Evolutionary conservation across 2,329 filamentous ascomycete genomes (phyloP).

Genomic region (Cadophora gregata): DNA sequence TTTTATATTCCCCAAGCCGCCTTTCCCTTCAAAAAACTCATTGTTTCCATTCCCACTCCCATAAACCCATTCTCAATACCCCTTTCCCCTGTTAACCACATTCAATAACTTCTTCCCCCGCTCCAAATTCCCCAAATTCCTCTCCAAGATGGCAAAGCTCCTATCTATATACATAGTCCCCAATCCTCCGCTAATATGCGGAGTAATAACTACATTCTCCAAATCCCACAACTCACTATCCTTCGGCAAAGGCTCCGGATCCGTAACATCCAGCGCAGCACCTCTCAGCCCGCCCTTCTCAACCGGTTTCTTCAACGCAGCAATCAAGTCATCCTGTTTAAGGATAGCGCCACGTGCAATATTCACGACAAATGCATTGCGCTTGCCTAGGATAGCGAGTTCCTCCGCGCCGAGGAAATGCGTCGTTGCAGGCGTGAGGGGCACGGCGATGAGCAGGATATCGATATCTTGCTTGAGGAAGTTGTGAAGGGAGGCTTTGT

Average conservation of each 20-base stretch:
- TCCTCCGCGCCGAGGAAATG: slow-evolving; percentile 50
- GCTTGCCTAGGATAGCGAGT: slow-evolving; percentile 45
- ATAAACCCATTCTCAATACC: slow-evolving; percentile 55
- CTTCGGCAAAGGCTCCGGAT: slow-evolving; percentile 68
- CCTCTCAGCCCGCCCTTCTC: slow-evolving; percentile 58
- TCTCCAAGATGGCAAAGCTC: slow-evolving; percentile 61
- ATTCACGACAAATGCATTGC: slow-evolving; percentile 64
- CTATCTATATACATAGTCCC: slow-evolving; percentile 61
- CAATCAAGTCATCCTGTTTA: slow-evolving; percentile 63
- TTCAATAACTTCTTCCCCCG: slow-evolving; percentile 64
- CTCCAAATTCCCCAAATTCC: slow-evolving; percentile 60
- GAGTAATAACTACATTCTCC: slow-evolving; percentile 67
- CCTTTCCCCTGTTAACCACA: slow-evolving; percentile 62
- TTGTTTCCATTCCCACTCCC: too few species aligned
- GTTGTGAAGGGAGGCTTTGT: slow-evolving; percentile 43
- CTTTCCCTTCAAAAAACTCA: too few species aligned
- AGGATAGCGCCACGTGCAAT: slow-evolving; percentile 68
- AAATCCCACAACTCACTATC: slow-evolving; percentile 67
- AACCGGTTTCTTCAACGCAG: slow-evolving; percentile 50
- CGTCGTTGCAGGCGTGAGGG: slow-evolving; percentile 45
- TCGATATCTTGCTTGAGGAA: slow-evolving; percentile 48
- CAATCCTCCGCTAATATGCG: slow-evolving; percentile 65
- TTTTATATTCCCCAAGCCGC: too few species aligned
- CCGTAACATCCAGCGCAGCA: slow-evolving; percentile 71
- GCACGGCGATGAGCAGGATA: slow-evolving; percentile 47